These are phyloP conservation scores for Vigna angularis DNA, from an alignment of 306 rosid genomes.

Conservation along the genomic window DNA sequence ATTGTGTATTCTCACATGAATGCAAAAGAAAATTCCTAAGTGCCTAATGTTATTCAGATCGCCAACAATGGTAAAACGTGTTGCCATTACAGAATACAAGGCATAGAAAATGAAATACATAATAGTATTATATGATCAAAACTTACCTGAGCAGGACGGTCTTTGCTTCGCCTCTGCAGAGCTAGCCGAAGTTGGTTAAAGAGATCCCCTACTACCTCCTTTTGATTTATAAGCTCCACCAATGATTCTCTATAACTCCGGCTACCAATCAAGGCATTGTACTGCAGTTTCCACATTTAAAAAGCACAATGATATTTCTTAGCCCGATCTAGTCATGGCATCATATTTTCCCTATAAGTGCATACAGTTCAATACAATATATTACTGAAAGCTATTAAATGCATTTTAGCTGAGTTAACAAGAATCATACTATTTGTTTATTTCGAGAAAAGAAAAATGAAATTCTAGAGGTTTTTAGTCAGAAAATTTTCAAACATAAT, in stretches of 20 bases:
- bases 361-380: slow-evolving; percentile 22
- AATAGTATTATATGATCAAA: slow-evolving; percentile 36
- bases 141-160: slow-evolving; percentile 97
- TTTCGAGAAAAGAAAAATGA: not conserved
- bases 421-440: not conserved
- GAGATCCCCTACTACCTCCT: slow-evolving; percentile 92
- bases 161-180: slow-evolving; percentile 77
- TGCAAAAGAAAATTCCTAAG: slow-evolving; percentile 23
- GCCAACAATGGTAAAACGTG: slow-evolving; percentile 15
- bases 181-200: slow-evolving; percentile 98
- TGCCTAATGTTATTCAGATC: slow-evolving; percentile 3
- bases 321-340: slow-evolving; percentile 36
- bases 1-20: slow-evolving; percentile 17
- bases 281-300: slow-evolving; percentile 69
- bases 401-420: slow-evolving; percentile 11
- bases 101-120: not conserved
- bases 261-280: slow-evolving; percentile 73
- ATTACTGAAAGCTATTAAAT: slow-evolving; percentile 18
- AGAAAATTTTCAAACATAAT: slow-evolving; percentile 21
- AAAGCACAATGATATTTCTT: slow-evolving; percentile 40
- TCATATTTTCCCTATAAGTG: slow-evolving; percentile 24
- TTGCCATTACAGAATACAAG: slow-evolving; percentile 18
- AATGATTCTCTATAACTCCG: slow-evolving; percentile 70
- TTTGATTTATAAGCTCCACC: slow-evolving; percentile 90
- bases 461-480: slow-evolving; percentile 15